phyloP scores from a whole-genome alignment of 257 asterid species.

The Jaltomata sinuosa region DNA sequence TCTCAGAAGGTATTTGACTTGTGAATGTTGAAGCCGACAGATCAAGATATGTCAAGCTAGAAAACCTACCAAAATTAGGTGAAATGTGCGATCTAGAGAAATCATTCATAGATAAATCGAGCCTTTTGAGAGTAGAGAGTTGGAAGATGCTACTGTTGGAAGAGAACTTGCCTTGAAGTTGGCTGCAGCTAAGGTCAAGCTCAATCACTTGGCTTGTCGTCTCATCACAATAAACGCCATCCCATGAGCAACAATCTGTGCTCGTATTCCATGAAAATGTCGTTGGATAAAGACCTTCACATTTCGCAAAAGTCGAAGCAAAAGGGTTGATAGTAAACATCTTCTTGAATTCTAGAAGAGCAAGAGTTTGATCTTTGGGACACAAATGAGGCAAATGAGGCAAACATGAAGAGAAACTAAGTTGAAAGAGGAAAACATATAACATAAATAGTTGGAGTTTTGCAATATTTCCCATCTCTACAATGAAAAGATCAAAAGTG shows the following conservation, averaged over 20 bases:
- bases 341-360: not conserved
- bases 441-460: not conserved
- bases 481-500: not conserved
- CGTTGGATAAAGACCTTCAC: not conserved
- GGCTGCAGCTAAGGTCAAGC: slow-evolving; percentile 11
- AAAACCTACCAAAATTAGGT: not conserved
- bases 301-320: not conserved
- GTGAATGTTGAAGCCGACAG: slow-evolving; percentile 10
- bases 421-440: not conserved
- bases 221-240: slow-evolving; percentile 14
- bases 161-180: slow-evolving; percentile 6
- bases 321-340: not conserved
- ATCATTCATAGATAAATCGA: slow-evolving; percentile 11
- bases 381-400: not conserved
- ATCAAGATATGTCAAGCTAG: slow-evolving; percentile 5
- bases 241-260: not conserved
- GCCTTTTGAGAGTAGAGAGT: not conserved
- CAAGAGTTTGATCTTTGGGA: not conserved
- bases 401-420: not conserved
- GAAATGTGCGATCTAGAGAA: slow-evolving; percentile 11
- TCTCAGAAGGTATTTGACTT: slow-evolving; percentile 13
- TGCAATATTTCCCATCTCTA: not conserved
- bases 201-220: slow-evolving; percentile 1
- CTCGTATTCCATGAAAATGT: slow-evolving; percentile 4
- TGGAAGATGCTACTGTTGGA: slow-evolving; percentile 12